Base-by-base conservation (phyloP, 2,329 filamentous ascomycete genomes). In the Aspergillus ruber region DNA sequence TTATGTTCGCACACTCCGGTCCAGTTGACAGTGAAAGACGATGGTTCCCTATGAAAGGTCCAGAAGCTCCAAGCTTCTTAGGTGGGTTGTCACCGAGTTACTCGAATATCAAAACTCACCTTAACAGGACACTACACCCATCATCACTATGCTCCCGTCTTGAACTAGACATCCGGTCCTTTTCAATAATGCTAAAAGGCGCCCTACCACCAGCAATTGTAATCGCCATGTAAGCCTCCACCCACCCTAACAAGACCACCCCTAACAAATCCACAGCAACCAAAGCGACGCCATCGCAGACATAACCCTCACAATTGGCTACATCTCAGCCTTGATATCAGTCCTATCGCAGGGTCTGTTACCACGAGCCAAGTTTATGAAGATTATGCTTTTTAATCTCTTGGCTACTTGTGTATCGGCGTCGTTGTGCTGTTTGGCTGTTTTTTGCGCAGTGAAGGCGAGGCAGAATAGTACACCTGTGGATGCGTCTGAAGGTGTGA, bases 361-460 rank as follows among this genome's bases (percentile, higher is more conserved):
- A 65, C 85, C 85, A 0, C 73, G 85, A 43, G 83, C 83, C 3
- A 88, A 86, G 57, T 88, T 84, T 58, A 63, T 88, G 12, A 85
- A 88, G 63, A 86, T 78, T 5, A 74, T 87, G 66, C 58, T 82
- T 1, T 72, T 86, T 49, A 84, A 84, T 52, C 47, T 84, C 3
- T 32, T 62, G 7, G 72, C 76, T 8, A 70, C 79, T 18, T 82
- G 81, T 52, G 50, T 85, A 4, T 83, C 78, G 0, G 70, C 80
- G 2, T 82, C 79, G 2, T 54, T 86, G 1, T 72, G 75, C 8
- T 68, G 88, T 51, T 70, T 90, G 7, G 78, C 81, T 20, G 68
- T 86, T 6, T 88, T 80, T 71, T 82, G 80, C 47, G 74, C 75
- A n/a, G 72, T 88, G 10, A 72, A 82, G 59, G 86, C 85, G 1